Evolutionary conservation across 139 green algal species (phyloP).

Genomic region (Chlamydomonas schloesseri): DNA sequence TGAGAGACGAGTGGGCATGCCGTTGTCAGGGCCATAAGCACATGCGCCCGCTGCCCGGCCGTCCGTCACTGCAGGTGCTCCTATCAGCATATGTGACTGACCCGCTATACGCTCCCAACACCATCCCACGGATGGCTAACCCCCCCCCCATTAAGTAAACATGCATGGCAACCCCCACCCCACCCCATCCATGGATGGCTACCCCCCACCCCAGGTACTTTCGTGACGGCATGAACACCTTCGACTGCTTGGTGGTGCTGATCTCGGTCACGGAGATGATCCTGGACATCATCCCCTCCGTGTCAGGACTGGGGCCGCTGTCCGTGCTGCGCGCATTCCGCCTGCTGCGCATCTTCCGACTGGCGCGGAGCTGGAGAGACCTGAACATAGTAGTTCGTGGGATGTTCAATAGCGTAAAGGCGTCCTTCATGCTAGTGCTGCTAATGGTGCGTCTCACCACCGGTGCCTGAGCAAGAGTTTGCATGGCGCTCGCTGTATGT

Average conservation of each 20-base stretch:
- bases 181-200: too few species aligned
- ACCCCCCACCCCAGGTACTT: constrained; percentile 65
- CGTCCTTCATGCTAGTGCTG: constrained; percentile 57
- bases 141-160: too few species aligned
- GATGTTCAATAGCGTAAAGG: constrained; percentile 66
- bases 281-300: constrained; percentile 64
- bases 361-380: constrained; percentile 71
- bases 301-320: constrained; percentile 61
- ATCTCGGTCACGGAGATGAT: constrained; percentile 75
- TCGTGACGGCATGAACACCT: constrained; percentile 67
- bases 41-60: too few species aligned
- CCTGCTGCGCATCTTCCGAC: constrained; percentile 81
- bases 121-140: too few species aligned
- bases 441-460: constrained; percentile 71
- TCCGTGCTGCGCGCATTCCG: constrained; percentile 78
- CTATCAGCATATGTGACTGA: too few species aligned
- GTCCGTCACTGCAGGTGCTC: too few species aligned
- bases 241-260: constrained; percentile 73
- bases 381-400: constrained; percentile 79
- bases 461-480: too few species aligned
- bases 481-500: too few species aligned
- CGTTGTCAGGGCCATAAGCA: too few species aligned
- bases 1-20: neutral
- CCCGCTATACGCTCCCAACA: too few species aligned
- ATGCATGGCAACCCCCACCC: too few species aligned